These are phyloP conservation scores for Stipa capillata DNA, from an alignment of 176 grass and related monocot genomes.

Conservation along the genomic window DNA sequence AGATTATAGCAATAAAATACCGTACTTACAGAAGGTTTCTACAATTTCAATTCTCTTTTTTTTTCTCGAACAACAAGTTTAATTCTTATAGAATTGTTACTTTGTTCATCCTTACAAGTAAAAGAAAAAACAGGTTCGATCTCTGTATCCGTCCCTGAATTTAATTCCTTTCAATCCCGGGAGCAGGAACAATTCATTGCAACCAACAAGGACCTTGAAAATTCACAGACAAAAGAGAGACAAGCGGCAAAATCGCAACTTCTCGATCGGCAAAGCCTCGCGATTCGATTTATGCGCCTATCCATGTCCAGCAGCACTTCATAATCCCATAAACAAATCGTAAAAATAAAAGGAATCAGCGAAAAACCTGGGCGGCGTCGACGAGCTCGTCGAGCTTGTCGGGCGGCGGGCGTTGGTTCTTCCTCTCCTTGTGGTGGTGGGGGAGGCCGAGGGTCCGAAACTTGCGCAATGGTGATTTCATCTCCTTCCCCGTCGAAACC, in stretches of 20 bases:
- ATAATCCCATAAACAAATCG: background rate
- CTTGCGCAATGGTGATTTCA: slow-evolving; percentile 90
- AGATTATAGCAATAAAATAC: background rate
- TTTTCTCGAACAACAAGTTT: no score
- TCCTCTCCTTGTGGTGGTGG: slow-evolving; percentile 35
- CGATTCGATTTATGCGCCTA: slow-evolving; percentile 20
- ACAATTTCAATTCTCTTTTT: no score
- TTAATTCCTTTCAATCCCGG: background rate
- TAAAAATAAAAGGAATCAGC: background rate
- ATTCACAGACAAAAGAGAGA: background rate
- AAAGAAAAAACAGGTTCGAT: background rate
- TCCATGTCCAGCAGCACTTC: background rate
- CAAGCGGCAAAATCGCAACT: background rate
- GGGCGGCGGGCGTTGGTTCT: slow-evolving; percentile 34
- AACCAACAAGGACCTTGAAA: background rate
- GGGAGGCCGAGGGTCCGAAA: slow-evolving; percentile 46
- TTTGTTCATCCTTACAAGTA: background rate
- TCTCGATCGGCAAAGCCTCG: background rate
- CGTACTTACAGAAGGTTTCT: background rate
- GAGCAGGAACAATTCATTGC: background rate
- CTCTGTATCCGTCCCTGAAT: background rate
- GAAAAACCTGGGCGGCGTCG: slow-evolving; percentile 54
- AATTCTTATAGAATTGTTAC: background rate
- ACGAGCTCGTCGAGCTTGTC: slow-evolving; percentile 83
- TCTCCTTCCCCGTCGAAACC: slow-evolving; percentile 12